Conservation (phyloP, 2,329 filamentous ascomycete species). For the Fusarium sp. region DNA sequence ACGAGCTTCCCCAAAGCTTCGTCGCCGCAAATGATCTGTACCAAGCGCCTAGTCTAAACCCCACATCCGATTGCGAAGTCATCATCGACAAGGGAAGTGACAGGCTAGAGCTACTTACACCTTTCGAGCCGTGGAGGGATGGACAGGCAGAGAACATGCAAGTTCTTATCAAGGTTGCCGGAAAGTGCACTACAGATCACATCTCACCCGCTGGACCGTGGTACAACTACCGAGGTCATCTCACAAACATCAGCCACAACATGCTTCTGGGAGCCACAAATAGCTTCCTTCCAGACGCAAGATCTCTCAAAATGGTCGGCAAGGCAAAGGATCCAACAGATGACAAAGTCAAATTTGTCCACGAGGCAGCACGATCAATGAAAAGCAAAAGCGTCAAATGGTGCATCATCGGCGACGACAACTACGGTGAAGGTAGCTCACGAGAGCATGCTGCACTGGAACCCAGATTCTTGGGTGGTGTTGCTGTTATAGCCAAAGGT, state of each 20-base stretch:
- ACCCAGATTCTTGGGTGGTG: conserved; percentile 83
- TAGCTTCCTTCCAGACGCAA: conserved; percentile 48
- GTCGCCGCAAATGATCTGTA: background rate
- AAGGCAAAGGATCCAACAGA: conserved; percentile 58
- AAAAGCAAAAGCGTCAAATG: background rate
- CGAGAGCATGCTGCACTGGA: conserved; percentile 90
- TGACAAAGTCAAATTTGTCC: conserved; percentile 66
- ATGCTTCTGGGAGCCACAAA: conserved; percentile 95
- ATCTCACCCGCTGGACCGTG: conserved; percentile 96
- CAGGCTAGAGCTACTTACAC: conserved; percentile 45
- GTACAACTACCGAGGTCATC: conserved; percentile 99
- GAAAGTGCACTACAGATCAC: conserved; percentile 97
- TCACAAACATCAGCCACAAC: conserved; percentile 97
- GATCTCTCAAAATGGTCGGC: background rate
- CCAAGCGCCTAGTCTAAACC: background rate
- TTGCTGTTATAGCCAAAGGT: conserved; percentile 82
- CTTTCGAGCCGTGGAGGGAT: conserved; percentile 42
- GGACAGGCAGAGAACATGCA: conserved; percentile 67
- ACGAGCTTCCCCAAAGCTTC: background rate
- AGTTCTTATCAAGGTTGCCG: conserved; percentile 93
- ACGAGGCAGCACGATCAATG: background rate
- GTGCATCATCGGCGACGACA: conserved; percentile 42
- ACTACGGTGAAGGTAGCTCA: conserved; percentile 88
- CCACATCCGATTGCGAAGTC: background rate
- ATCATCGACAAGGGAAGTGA: conserved; percentile 44